phyloP scores from a whole-genome alignment of 495 filamentous ascomycete species.

The Daldinia grandis region DNA sequence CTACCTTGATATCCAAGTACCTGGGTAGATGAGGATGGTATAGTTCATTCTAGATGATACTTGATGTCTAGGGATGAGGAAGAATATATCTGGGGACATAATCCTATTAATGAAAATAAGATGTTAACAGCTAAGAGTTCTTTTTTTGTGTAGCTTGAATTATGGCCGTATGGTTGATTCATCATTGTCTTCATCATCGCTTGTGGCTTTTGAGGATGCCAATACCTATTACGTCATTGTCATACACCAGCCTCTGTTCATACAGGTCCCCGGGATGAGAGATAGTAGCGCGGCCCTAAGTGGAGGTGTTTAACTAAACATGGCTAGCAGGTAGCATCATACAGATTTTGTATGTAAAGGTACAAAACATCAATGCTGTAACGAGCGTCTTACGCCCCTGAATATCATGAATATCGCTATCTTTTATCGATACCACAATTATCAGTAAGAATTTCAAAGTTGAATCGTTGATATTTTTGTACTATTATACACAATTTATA shows the following conservation, averaged over 20 bases:
- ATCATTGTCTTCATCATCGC: slow-evolving; percentile 29
- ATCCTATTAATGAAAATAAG: background rate
- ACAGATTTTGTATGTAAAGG: too few relatives aligned
- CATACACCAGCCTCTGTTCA: slow-evolving; percentile 14
- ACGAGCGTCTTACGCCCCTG: too few relatives aligned
- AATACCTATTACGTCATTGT: slow-evolving; percentile 37
- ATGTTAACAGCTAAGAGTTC: background rate
- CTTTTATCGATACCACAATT: too few relatives aligned
- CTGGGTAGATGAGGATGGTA: background rate
- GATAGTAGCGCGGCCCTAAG: too few relatives aligned
- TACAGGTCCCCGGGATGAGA: too few relatives aligned
- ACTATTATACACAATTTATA: too few relatives aligned
- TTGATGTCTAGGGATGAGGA: background rate
- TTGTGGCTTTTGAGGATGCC: slow-evolving; percentile 15
- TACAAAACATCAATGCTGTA: too few relatives aligned
- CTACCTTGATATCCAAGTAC: background rate
- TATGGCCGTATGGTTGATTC: slow-evolving; percentile 24
- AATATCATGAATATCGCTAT: too few relatives aligned
- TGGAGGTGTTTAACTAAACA: too few relatives aligned
- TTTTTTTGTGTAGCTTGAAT: slow-evolving; percentile 1
- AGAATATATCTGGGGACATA: background rate
- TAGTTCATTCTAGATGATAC: background rate
- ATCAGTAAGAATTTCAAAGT: too few relatives aligned
- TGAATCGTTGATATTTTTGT: too few relatives aligned
- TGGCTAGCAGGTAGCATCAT: too few relatives aligned